Base-by-base conservation (phyloP, 2,329 filamentous ascomycete genomes). In the Teratosphaeria nubilosa region DNA sequence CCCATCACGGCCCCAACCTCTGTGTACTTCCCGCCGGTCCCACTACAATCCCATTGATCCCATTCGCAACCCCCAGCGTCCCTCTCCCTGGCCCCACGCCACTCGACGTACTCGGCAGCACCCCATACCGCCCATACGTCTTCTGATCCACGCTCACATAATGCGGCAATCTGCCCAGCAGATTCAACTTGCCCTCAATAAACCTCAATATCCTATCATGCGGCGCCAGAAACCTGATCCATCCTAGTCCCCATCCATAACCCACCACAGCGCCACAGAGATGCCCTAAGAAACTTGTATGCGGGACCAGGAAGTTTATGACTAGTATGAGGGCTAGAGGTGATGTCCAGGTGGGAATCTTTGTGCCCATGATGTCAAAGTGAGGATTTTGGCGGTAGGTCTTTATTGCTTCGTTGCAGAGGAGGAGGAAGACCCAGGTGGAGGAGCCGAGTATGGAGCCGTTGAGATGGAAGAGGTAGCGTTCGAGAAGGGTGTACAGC, bases 81-180 rank as follows among this genome's bases (percentile, higher is more conserved):
- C 68, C 68, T 62, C 66, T 62, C 7, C 65, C 63, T 11, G 66
- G 64, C 41, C 64, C 64, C 41, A 64, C 62, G 25, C 56, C 24
- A 2, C 56, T 32, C 10, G 58, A 64, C 27, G 67, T 71, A 54
- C 63, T 70, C 2, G 91, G 92, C 58, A 97, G 77, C 14, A 96
- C 88, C 1, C 92, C 92, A 67, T 95, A 96, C 56, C 92, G 82
- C 7, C 92, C 92, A 68, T 92, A 96, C 5, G 90, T 96, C 80
- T 96, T 96, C 74, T 96, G 91, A 69, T 97, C 92, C 16, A 96
- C 86, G 58, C 89, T 95, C 53, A 97, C 87, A 68, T 96, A 97
- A 74, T 95, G 90, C 51, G 92, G 92, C 27, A 97, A 75, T 59
- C 90, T 81, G 22, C 85, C 88, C 24, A 96, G 79, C 10, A 97